A percentile compares a stretch with the other conserved stretches of the same genome.
Conservation (phyloP, 192 early-diverging fungal genomes). For the Entomortierella chlamydospora region DNA sequence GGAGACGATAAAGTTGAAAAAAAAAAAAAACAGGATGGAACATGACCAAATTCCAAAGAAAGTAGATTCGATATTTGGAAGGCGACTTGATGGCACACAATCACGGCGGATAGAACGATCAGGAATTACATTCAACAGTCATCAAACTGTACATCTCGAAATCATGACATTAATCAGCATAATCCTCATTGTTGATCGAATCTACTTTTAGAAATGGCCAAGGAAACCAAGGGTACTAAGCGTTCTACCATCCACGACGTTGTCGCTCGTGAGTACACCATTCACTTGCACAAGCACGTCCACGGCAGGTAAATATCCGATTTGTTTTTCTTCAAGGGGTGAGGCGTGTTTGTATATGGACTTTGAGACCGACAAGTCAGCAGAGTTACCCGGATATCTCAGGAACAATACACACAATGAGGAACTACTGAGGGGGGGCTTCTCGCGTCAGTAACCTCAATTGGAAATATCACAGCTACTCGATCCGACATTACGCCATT, state of each 20-base stretch:
- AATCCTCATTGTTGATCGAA: background rate
- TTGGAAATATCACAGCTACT: too few species aligned
- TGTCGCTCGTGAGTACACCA: conserved; percentile 98
- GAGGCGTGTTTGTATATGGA: too few species aligned
- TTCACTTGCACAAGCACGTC: conserved; percentile 98
- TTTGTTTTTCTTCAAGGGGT: background rate
- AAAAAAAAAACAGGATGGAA: too few species aligned
- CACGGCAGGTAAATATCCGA: conserved; percentile 68
- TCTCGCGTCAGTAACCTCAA: too few species aligned
- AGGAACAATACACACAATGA: background rate
- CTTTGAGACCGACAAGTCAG: too few species aligned
- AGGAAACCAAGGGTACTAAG: conserved; percentile 79
- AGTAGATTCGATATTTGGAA: too few species aligned
- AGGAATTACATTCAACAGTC: too few species aligned
- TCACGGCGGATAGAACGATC: too few species aligned
- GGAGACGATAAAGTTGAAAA: background rate
- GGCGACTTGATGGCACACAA: too few species aligned
- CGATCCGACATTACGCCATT: too few species aligned
- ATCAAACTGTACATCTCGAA: too few species aligned
- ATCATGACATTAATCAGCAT: background rate
- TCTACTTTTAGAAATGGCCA: conserved; percentile 73
- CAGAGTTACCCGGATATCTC: background rate
- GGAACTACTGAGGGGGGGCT: background rate
- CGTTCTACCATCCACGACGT: conserved; percentile 76
- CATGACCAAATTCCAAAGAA: too few species aligned